Conservation (phyloP, 2,329 filamentous ascomycete genomes). For the Exserohilum turcica region DNA sequence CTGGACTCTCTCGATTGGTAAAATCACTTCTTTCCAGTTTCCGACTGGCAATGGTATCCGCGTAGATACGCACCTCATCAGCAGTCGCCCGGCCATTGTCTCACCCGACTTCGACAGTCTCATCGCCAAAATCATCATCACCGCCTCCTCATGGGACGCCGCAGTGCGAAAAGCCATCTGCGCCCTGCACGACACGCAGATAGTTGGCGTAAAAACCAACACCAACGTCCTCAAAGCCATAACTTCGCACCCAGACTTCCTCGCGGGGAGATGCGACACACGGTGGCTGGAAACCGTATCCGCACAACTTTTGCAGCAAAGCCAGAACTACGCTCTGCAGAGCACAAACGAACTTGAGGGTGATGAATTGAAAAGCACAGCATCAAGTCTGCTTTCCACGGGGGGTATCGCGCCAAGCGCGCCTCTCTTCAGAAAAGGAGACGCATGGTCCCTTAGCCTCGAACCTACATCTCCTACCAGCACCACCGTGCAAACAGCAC, state of each 20-base stretch:
- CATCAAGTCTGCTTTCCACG: conserved; percentile 4
- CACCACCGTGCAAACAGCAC: conserved; percentile 11
- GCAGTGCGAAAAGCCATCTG: conserved; percentile 59
- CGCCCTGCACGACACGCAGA: conserved; percentile 60
- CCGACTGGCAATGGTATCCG: conserved; percentile 63
- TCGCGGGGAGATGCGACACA: conserved; percentile 56
- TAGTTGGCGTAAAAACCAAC: conserved; percentile 65
- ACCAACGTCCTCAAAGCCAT: conserved; percentile 61
- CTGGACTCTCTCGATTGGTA: conserved; percentile 65
- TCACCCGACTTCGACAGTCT: conserved; percentile 64
- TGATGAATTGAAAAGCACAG: neutral
- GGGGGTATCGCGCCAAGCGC: conserved; percentile 41
- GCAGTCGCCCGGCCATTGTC: conserved; percentile 51
- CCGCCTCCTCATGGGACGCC: conserved; percentile 58
- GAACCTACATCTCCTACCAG: conserved; percentile 32
- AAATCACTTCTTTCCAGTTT: conserved; percentile 60
- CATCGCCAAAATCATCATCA: conserved; percentile 64
- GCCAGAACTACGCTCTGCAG: conserved; percentile 11
- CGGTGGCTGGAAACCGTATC: conserved; percentile 63
- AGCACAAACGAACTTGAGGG: neutral
- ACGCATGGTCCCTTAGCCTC: conserved; percentile 62
- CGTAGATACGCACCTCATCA: conserved; percentile 61
- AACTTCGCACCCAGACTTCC: conserved; percentile 57
- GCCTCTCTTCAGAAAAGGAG: conserved; percentile 60
- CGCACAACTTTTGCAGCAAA: conserved; percentile 44